Evolutionary conservation across 1,284 basidiomycete species (phyloP), one percentile per base, ranked within the genome.

Genomic region (Inonotus hispidus): DNA sequence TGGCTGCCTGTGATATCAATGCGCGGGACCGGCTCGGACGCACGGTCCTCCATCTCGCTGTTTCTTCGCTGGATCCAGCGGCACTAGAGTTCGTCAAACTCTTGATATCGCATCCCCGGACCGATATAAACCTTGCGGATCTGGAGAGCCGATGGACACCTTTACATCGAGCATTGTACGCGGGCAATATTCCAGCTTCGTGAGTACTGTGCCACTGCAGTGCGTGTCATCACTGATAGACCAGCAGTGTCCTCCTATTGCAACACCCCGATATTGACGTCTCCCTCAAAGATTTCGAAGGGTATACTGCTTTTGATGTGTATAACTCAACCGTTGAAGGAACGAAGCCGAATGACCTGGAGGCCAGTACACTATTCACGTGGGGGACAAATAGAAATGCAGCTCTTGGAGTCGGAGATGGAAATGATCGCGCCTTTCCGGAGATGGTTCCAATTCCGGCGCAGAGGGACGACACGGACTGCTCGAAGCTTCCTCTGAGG

Each of bases 301-400:
- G 95, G 1, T 88, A 97, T 71, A 94, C 93, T 0, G 86, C 95
- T 0, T 95, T 95, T 66, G 96, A 99, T 69, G 75, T 99, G 27
- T 98, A 95, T 76, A 98, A 98, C 69, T 88, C 89, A 3, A 96
- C 93, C 0, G 78, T 97, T 35, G 82, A 86, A 62, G 87, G 84
- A 13, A 87, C 85, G 1, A 82, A 85, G 69, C 92, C 92, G 2
- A 75, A 54, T 43, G 64, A 59, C 1, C 65, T 70, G 2, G 71
- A 75, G 13, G 69, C 72, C 25, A 79, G 78, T 0, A 88, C 97
- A 59, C 75, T 99, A 13, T 91, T 86, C 67, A 93, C 90, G 0
- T 99, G 96, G 96, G 97, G 97, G 14, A 79, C 83, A 14, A 99
- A 98, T 71, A 88, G 88, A 65, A 95, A 95, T 73, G 91, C 90